Conservation (phyloP, 164 flowering plant species). For the Euptelea pleiosperma region DNA sequence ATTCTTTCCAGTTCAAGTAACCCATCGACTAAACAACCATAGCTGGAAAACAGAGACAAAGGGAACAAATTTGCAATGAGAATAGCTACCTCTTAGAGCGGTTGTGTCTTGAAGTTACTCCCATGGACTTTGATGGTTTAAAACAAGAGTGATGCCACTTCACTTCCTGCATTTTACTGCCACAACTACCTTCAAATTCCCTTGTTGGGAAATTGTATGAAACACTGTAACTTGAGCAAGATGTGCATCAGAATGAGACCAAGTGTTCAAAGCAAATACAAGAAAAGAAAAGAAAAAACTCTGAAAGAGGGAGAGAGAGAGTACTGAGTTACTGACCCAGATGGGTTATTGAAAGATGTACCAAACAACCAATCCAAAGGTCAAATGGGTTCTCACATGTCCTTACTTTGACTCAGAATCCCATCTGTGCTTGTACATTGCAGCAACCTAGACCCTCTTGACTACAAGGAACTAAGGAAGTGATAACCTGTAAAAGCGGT, state of each 20-base stretch:
- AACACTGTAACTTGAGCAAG: conserved; percentile 32
- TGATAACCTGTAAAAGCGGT: background rate
- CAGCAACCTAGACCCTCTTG: conserved; percentile 4
- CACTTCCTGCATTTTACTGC: conserved; percentile 26
- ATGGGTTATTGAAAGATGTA: conserved; percentile 27
- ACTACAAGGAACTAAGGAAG: conserved; percentile 11
- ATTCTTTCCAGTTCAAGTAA: background rate
- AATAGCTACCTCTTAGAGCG: conserved; percentile 44
- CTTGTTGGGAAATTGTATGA: conserved; percentile 18
- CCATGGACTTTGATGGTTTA: conserved; percentile 32
- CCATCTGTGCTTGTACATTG: conserved; percentile 20
- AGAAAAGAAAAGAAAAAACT: background rate
- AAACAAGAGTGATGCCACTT: conserved; percentile 28
- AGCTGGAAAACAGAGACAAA: background rate
- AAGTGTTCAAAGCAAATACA: conserved; percentile 16
- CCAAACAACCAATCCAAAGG: conserved; percentile 18
- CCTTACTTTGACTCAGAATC: conserved; percentile 16
- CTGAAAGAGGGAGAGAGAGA: background rate
- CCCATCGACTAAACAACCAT: background rate
- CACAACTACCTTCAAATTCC: conserved; percentile 21
- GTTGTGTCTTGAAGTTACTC: conserved; percentile 36
- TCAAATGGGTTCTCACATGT: conserved; percentile 20
- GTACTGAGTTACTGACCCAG: conserved; percentile 16
- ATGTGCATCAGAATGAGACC: conserved; percentile 13
- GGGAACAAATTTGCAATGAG: background rate